Evolutionary conservation across 2,329 filamentous ascomycete genomes (phyloP).

Genomic region (Aspergillus texensis): DNA sequence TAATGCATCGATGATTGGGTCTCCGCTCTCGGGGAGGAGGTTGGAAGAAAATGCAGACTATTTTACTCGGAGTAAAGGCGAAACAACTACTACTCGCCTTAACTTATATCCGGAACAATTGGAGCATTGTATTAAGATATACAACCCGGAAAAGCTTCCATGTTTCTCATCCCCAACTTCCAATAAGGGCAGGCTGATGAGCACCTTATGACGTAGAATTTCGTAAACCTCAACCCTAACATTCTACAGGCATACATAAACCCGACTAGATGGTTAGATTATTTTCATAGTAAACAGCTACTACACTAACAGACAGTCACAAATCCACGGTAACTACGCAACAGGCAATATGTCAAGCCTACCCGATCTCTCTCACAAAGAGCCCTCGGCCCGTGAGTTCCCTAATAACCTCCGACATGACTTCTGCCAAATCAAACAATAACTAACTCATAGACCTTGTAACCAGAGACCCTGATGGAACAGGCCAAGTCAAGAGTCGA

Average conservation of each 20-base stretch:
- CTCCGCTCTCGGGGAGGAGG: no score
- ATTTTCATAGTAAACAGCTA: background rate
- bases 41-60: no score
- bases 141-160: no score
- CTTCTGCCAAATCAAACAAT: background rate
- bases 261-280: background rate
- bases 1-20: no score
- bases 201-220: background rate
- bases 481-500: background rate
- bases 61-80: no score
- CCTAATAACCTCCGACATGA: background rate
- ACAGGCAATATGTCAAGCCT: background rate
- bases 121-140: no score
- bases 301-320: no score
- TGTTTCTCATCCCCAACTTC: background rate
- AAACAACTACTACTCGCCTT: background rate
- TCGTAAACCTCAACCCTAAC: background rate
- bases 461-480: background rate
- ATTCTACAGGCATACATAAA: background rate
- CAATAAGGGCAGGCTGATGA: background rate
- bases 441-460: background rate
- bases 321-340: background rate
- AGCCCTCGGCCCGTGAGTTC: conserved; percentile 11
- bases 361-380: conserved; percentile 12
- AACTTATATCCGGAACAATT: no score